Evolutionary conservation across 148 eudicot species (phyloP).

Genomic region (Arctostaphylos glauca): DNA sequence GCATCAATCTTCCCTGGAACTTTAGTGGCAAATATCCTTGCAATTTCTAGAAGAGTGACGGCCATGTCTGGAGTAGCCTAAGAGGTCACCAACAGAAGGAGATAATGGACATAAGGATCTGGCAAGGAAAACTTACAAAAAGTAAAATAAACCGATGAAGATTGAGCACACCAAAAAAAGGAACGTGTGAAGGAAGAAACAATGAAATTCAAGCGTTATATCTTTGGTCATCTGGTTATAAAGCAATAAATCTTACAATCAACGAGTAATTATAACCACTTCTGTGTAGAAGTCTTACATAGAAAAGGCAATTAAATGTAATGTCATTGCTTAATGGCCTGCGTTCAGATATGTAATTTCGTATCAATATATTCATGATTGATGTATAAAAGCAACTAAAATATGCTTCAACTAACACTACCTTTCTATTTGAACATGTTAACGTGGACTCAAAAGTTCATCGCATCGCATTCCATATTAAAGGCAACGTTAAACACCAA

Average conservation of each 20-base stretch:
- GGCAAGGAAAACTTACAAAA: not conserved
- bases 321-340: not conserved
- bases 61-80: constrained; percentile 99
- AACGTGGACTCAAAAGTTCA: not conserved
- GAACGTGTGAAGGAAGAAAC: not conserved
- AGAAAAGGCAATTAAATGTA: not conserved
- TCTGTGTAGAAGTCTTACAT: not conserved
- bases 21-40: constrained; percentile 94
- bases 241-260: not conserved
- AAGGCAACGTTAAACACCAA: not conserved
- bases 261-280: not conserved
- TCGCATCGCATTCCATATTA: not conserved
- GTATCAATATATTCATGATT: not conserved
- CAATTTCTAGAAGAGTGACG: constrained; percentile 94
- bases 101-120: constrained; percentile 11
- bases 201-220: not conserved
- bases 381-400: not conserved
- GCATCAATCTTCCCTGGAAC: constrained; percentile 99
- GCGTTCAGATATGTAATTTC: not conserved
- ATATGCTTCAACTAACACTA: not conserved
- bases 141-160: not conserved
- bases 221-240: not conserved
- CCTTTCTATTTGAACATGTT: not conserved
- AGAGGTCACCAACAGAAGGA: constrained; percentile 13
- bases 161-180: not conserved